Evolutionary conservation across 2,329 filamentous ascomycete species (phyloP).

Genomic region (Penicillium sp.): DNA sequence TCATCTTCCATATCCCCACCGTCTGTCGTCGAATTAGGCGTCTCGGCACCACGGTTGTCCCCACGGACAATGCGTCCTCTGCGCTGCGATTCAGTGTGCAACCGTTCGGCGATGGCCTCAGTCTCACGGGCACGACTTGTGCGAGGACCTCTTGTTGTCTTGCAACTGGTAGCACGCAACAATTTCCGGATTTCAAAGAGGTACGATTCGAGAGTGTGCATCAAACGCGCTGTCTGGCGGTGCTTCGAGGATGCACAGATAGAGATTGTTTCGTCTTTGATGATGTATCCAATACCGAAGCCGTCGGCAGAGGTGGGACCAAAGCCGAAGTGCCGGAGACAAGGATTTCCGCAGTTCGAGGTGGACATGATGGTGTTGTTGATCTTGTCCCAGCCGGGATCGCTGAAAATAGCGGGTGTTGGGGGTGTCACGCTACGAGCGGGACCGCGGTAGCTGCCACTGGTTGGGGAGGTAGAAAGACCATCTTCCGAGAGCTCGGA

Average conservation of each 20-base stretch:
- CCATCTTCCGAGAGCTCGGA: constrained; percentile 42
- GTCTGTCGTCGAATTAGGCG: constrained; percentile 61
- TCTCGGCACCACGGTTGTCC: constrained; percentile 50
- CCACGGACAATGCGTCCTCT: constrained; percentile 66
- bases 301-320: constrained; percentile 89
- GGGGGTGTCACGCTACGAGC: constrained; percentile 40
- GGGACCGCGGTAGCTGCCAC: constrained; percentile 49
- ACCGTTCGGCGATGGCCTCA: constrained; percentile 44
- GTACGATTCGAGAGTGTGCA: constrained; percentile 85
- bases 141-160: constrained; percentile 48
- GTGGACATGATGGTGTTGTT: constrained; percentile 93
- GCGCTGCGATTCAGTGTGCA: constrained; percentile 47
- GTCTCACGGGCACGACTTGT: constrained; percentile 57
- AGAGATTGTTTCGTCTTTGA: constrained; percentile 86
- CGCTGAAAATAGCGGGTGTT: constrained; percentile 73
- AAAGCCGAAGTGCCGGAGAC: constrained; percentile 91
- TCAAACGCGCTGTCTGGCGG: constrained; percentile 81
- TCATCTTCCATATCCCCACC: constrained; percentile 72
- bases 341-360: constrained; percentile 97
- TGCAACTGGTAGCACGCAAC: constrained; percentile 61
- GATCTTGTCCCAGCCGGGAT: constrained; percentile 86
- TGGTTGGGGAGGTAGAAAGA: constrained; percentile 33
- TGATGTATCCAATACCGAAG: constrained; percentile 97
- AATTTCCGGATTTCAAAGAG: constrained; percentile 84
- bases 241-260: constrained; percentile 94